Base-by-base conservation (phyloP, 192 early-diverging fungal genomes). In the Diversispora epigaea region DNA sequence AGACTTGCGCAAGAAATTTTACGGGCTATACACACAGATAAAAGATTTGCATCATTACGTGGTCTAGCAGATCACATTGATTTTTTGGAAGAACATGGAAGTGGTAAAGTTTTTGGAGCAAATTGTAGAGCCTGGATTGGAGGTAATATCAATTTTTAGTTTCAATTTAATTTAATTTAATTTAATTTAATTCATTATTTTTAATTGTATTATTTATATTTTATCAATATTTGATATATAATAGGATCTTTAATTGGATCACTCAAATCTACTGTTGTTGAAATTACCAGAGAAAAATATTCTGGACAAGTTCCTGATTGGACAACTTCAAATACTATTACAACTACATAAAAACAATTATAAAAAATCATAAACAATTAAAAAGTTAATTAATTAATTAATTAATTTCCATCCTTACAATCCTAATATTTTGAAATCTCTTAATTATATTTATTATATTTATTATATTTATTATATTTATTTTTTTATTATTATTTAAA, bases 91-190 rank as follows among this genome's bases (percentile, higher is more conserved):
- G 82, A 85, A 4, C 76, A 76, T 62, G 79, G 82, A 65, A 83
- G 79, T 73, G 88, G 86, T 0, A 79, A 85, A 25, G 85, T 92
- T 2, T 95, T 94, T 80, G 80, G 80, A 64, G 78, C 84, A 14
- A 91, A 92, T 66, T 84, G 88, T n/a, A 83, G 91, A 1, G 79
- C 86, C 8, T 96, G 95, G 95, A 87, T 94, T 73, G 95, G 95
- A 15, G 89, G 85, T 79, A 76, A 77, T 56, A 64, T 55, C 2
- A 32, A 32, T 32, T 32, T 32, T 32, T 32, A 32, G 6, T 68
- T 40, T 19, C n/a, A 64, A 19, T 40, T 61, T 47, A 45, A 47
- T 40, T 32, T 19, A 52, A 73, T 8, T 22, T n/a, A n/a, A n/a
- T 68, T 56, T 69, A 43, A 45, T 74, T 32, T 9, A 47, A 22